Conservation (phyloP, 2,329 filamentous ascomycete species). For the Ophiosphaerella herpotricha region DNA sequence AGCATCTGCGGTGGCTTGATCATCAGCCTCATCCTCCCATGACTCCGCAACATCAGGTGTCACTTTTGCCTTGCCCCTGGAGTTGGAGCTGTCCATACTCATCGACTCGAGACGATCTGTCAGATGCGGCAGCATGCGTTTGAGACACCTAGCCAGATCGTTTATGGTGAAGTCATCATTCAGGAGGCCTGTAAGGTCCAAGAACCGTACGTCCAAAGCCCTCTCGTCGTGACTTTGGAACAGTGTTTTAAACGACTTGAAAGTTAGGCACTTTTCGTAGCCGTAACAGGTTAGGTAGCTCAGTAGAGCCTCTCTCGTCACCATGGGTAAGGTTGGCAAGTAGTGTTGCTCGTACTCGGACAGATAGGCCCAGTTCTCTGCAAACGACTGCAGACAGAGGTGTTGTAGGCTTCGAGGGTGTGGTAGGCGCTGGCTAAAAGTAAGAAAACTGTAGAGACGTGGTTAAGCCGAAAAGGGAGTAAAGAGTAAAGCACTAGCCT, state of each 20-base stretch:
- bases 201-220: constrained; percentile 48
- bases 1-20: constrained; percentile 6
- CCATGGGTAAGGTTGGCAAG: constrained; percentile 56
- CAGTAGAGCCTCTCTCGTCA: constrained; percentile 58
- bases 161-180: constrained; percentile 55
- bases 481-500: not conserved
- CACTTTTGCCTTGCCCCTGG: constrained; percentile 15
- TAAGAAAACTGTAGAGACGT: constrained; percentile 24
- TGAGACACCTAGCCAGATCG: constrained; percentile 54
- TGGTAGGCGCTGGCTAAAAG: constrained; percentile 37
- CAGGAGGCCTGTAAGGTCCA: constrained; percentile 60
- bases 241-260: constrained; percentile 56
- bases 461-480: constrained; percentile 15
- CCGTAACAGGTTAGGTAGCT: constrained; percentile 62
- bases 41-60: constrained; percentile 47
- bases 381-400: constrained; percentile 58
- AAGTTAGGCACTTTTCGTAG: constrained; percentile 45
- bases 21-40: constrained; percentile 51
- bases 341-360: constrained; percentile 62
- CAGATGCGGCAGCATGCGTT: constrained; percentile 9
- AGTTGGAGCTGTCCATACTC: constrained; percentile 6
- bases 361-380: constrained; percentile 61
- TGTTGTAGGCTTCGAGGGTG: constrained; percentile 53
- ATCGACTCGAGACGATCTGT: constrained; percentile 20
- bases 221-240: constrained; percentile 48